These are phyloP conservation scores for Skeletonema marinoi DNA, from an alignment of 108 stramenopile species.

Conservation along the genomic window DNA sequence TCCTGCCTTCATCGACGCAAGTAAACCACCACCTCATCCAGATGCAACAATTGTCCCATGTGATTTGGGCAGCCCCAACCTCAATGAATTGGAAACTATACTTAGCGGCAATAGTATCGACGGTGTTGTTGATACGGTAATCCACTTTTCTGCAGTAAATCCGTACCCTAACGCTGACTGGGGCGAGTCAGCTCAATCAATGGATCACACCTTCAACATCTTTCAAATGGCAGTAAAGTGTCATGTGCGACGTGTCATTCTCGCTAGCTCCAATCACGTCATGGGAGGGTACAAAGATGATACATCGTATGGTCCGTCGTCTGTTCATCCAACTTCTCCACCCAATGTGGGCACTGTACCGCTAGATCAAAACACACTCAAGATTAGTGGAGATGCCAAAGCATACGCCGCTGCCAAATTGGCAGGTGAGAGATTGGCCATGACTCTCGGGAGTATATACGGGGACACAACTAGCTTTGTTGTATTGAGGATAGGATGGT, in stretches of 20 bases:
- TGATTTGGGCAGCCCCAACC: constrained; percentile 26
- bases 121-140: constrained; percentile 18
- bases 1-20: constrained; percentile 27
- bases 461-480: constrained; percentile 33
- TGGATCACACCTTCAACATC: constrained; percentile 49
- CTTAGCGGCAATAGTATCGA: not conserved
- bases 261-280: constrained; percentile 54
- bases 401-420: constrained; percentile 57
- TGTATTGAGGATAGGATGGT: constrained; percentile 46
- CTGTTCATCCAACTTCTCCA: constrained; percentile 24
- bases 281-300: constrained; percentile 59
- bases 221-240: constrained; percentile 26
- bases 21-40: constrained; percentile 18
- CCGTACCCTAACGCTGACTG: constrained; percentile 52
- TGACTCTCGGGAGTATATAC: constrained; percentile 31
- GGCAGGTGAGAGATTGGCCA: constrained; percentile 48
- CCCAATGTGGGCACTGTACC: constrained; percentile 43
- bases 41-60: constrained; percentile 31
- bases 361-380: constrained; percentile 19
- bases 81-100: constrained; percentile 5
- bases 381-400: constrained; percentile 41
- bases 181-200: constrained; percentile 43
- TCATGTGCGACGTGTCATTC: constrained; percentile 40
- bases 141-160: constrained; percentile 56
- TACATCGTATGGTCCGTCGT: constrained; percentile 28